Evolutionary conservation across 345 rosid genomes (phyloP).

Genomic region (Corchorus capsularis): DNA sequence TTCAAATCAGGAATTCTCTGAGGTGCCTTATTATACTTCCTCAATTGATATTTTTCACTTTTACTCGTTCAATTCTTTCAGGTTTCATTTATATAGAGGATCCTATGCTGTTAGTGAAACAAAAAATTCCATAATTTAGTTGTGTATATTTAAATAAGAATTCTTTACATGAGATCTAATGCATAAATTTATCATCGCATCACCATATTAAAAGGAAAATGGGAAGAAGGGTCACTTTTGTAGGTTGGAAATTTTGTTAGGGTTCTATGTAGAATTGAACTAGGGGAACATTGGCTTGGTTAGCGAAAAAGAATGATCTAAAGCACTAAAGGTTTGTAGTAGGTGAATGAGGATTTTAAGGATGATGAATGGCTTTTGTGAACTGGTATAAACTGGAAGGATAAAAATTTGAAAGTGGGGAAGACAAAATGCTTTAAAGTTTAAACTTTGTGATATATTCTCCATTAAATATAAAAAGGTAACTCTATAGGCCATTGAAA

Average conservation of each 20-base stretch:
- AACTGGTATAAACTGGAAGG: background rate
- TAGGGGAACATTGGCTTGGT: background rate
- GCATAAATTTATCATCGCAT: background rate
- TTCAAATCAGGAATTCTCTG: constrained; percentile 85
- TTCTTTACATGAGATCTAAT: background rate
- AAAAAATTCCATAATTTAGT: background rate
- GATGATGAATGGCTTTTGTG: background rate
- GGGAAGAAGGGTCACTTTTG: background rate
- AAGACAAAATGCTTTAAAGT: background rate
- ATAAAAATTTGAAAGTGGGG: constrained; percentile 2
- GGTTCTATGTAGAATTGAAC: background rate
- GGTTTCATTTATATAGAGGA: background rate
- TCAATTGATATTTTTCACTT: background rate
- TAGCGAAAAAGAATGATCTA: background rate
- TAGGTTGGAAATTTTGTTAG: background rate
- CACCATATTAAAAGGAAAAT: background rate
- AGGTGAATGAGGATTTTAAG: background rate
- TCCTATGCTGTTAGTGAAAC: background rate
- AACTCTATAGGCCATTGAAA: background rate
- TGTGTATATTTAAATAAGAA: background rate
- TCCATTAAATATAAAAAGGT: background rate
- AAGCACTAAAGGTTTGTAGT: background rate
- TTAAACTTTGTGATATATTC: background rate
- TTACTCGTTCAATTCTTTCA: background rate
- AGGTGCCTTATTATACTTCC: constrained; percentile 50